A percentile compares a stretch with the other conserved stretches of the same genome.
Conservation (phyloP, 805 yeast genomes). For the Nakazawaea holstii region DNA sequence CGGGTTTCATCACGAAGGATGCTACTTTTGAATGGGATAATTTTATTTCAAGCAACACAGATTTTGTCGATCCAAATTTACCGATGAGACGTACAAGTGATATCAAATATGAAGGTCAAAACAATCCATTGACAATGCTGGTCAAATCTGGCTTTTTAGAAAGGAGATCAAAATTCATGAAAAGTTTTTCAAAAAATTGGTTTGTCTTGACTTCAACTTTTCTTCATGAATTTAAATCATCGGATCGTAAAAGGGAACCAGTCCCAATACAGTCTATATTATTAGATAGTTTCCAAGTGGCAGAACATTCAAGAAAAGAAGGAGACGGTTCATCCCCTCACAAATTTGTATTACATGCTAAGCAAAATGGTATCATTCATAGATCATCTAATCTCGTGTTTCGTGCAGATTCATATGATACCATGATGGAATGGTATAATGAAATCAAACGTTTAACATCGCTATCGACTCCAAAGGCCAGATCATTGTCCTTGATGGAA, state of each 20-base stretch:
- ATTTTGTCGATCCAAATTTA: constrained; percentile 58
- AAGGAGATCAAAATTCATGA: constrained; percentile 84
- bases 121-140: constrained; percentile 61
- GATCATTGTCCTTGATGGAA: constrained; percentile 39
- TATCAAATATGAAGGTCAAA: constrained; percentile 60
- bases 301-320: constrained; percentile 77
- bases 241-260: constrained; percentile 77
- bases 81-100: constrained; percentile 60
- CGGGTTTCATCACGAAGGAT: constrained; percentile 70
- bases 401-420: constrained; percentile 75
- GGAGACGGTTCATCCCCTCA: constrained; percentile 49
- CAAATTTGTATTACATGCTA: constrained; percentile 77
- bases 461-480: constrained; percentile 53
- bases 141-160: constrained; percentile 80
- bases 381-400: constrained; percentile 94
- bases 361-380: constrained; percentile 67
- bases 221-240: constrained; percentile 83
- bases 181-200: constrained; percentile 87
- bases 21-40: constrained; percentile 86
- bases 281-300: constrained; percentile 71
- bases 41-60: constrained; percentile 65
- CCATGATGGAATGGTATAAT: constrained; percentile 80
- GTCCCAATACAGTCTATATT: constrained; percentile 79
- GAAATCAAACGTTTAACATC: constrained; percentile 67
- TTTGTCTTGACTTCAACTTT: constrained; percentile 86